Conservation (phyloP, 2,329 filamentous ascomycete genomes). For the Hymenoscyphus fraxineus region DNA sequence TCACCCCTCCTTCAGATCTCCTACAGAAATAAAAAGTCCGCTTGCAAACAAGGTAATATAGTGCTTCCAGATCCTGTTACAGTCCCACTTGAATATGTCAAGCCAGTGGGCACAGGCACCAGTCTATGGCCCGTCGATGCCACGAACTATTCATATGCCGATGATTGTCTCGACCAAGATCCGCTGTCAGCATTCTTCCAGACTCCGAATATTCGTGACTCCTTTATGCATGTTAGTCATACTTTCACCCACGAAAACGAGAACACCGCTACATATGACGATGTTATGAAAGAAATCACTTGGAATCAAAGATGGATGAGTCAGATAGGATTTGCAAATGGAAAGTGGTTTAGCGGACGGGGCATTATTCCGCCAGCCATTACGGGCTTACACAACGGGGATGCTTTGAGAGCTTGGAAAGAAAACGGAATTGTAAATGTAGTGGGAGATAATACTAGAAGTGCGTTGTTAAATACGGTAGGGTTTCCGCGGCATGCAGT, state of each 20-base stretch:
- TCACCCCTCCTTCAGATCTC: not conserved
- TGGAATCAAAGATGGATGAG: slow-evolving; percentile 57
- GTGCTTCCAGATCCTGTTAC: slow-evolving; percentile 40
- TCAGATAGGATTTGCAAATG: slow-evolving; percentile 46
- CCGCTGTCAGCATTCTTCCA: slow-evolving; percentile 49
- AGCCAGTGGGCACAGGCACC: slow-evolving; percentile 46
- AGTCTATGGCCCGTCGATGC: slow-evolving; percentile 42
- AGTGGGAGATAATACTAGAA: slow-evolving; percentile 59
- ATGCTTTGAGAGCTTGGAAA: slow-evolving; percentile 54
- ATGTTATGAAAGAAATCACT: slow-evolving; percentile 52
- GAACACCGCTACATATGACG: slow-evolving; percentile 55
- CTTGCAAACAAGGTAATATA: slow-evolving; percentile 32
- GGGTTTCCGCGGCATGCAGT: not conserved
- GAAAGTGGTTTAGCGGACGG: slow-evolving; percentile 45
- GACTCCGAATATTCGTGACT: slow-evolving; percentile 43
- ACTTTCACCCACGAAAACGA: slow-evolving; percentile 57
- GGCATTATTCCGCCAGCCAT: slow-evolving; percentile 60
- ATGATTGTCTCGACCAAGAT: slow-evolving; percentile 46
- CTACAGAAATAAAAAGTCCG: slow-evolving; percentile 6
- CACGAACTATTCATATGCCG: slow-evolving; percentile 15
- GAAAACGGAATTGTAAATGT: slow-evolving; percentile 55
- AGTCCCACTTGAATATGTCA: slow-evolving; percentile 41
- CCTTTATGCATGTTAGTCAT: slow-evolving; percentile 55
- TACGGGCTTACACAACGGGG: slow-evolving; percentile 60
- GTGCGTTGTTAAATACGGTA: slow-evolving; percentile 47